Evolutionary conservation across 768 basidiomycete genomes (phyloP), one percentile per base, ranked within the genome.

Genomic region (Lyophyllum shimeji): DNA sequence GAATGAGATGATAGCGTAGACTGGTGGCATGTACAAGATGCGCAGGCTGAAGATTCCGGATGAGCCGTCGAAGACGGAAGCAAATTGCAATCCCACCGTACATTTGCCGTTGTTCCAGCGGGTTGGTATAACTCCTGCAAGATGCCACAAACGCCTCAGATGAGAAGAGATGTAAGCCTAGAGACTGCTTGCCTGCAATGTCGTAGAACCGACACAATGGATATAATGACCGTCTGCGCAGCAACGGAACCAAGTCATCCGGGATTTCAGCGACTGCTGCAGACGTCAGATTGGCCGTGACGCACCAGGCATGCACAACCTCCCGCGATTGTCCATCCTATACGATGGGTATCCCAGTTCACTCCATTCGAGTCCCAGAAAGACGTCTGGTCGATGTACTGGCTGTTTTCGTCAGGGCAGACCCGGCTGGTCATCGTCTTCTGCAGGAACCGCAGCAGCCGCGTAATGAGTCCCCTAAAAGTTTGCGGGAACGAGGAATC

Each of bases 1-100:
- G 74, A 95, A 95, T 1, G 90, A 91, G 47, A 95, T 82, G 59
- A 93, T 73, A 24, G 86, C 87, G 67, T 89, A 93, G 42, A 93
- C 77, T 0, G 85, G 82, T 1, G 92, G 91, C 90, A 94, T 90
- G 63, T 90, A 91, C 59, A 93, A 65, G 45, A 93, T 84, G 55
- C 91, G 84, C n/a, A 92, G 63, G 55, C 88, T 90, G 27, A 2
- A 13, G 39, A 12, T 24, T 48, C 29, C 37, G n/a, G 7, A 27
- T 55, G 21, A 60, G 33, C 48, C 12, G 44, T 50, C 39, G 18
- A 9, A 46, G 25, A 2, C 29, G 46, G 37, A 31, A 44, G 21
- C 23, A 46, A 40, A 42, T 46, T 48, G 13, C 58, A 66, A 7
- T 21, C 2, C 71, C 81, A 63, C 5, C 29, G 29, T 64, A 90